phyloP scores from a whole-genome alignment of 257 asterid genomes.

The Agastache rugosa region DNA sequence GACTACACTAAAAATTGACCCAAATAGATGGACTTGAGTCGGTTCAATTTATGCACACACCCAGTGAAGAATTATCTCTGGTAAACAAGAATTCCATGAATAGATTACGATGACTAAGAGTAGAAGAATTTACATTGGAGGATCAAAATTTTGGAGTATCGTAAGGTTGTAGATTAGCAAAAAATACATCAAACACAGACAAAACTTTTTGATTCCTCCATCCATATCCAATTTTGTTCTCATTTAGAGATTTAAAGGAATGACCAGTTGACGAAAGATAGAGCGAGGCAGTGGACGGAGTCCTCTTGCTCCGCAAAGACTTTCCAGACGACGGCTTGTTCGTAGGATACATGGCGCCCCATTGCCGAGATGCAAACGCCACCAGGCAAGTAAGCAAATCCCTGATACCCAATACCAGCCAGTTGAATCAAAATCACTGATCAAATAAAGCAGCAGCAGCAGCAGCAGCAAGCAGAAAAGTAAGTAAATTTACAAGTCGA shows the following conservation, averaged over 20 bases:
- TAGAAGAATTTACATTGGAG: conserved; percentile 47
- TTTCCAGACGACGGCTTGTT: conserved; percentile 91
- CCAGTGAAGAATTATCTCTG: neutral
- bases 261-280: conserved; percentile 87
- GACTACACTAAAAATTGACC: no score
- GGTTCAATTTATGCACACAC: no score
- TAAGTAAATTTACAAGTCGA: neutral
- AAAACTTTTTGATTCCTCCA: conserved; percentile 42
- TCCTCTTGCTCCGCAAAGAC: conserved; percentile 73
- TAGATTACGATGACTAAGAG: conserved; percentile 28
- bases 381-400: conserved; percentile 74
- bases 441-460: neutral
- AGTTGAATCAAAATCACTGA: conserved; percentile 15
- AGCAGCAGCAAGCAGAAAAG: neutral
- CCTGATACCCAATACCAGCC: conserved; percentile 62
- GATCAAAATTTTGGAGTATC: conserved; percentile 20
- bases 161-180: conserved; percentile 18
- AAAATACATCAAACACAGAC: conserved; percentile 39
- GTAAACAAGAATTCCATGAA: conserved; percentile 10
- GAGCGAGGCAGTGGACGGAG: conserved; percentile 73
- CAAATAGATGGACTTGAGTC: no score
- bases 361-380: conserved; percentile 82
- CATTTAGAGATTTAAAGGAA: conserved; percentile 48
- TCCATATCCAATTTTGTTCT: neutral
- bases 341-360: conserved; percentile 86